A percentile compares a stretch with the other conserved stretches of the same genome.
Conservation (phyloP, 805 yeast species). For the Lipomyces kockii region DNA sequence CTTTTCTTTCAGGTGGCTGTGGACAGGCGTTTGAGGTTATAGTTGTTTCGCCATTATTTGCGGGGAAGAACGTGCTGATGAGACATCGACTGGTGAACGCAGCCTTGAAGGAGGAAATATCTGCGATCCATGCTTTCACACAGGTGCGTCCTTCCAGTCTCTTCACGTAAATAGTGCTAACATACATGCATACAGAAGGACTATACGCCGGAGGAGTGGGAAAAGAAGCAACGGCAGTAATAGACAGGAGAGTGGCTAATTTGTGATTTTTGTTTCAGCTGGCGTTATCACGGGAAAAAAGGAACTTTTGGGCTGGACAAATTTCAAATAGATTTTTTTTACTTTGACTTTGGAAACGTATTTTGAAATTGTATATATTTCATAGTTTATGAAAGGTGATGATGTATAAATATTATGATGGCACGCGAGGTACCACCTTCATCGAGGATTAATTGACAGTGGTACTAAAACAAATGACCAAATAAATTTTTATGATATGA, state of each 20-base stretch:
- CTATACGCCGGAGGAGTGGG: slow-evolving; percentile 90
- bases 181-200: slow-evolving; percentile 38
- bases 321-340: neutral
- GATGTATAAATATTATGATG: neutral
- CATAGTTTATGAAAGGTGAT: neutral
- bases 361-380: neutral
- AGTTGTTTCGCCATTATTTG: slow-evolving; percentile 73
- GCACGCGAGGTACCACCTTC: no score
- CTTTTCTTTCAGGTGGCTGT: slow-evolving; percentile 70
- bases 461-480: neutral
- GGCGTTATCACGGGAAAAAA: neutral
- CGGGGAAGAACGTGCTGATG: slow-evolving; percentile 80
- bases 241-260: slow-evolving; percentile 17
- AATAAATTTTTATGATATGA: neutral
- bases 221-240: slow-evolving; percentile 32
- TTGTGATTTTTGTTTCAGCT: neutral
- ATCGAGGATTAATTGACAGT: no score
- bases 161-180: neutral
- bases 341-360: neutral
- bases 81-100: slow-evolving; percentile 86
- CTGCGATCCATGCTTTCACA: slow-evolving; percentile 90
- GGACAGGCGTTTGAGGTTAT: slow-evolving; percentile 97
- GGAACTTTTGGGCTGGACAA: neutral
- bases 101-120: slow-evolving; percentile 81
- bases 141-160: slow-evolving; percentile 60